Percentiles rank a stretch among this genome's conserved stretches.
These are phyloP conservation scores for Canavalia ensiformis DNA, from an alignment of 306 rosid genomes.

Conservation along the genomic window DNA sequence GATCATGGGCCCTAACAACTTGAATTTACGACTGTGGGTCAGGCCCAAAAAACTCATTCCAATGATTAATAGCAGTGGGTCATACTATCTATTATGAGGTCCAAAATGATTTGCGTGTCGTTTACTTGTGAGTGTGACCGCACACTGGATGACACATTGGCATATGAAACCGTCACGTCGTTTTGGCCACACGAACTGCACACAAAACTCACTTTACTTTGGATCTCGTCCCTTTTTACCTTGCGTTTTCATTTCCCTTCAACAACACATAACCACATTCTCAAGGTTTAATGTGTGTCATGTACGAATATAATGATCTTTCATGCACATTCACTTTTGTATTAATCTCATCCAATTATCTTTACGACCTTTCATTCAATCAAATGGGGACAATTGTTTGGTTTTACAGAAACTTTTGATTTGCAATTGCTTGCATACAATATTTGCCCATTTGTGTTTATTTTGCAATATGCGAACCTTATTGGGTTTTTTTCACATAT, in stretches of 20 bases:
- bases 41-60: no score
- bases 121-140: no score
- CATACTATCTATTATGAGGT: no score
- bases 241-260: not conserved
- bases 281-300: not conserved
- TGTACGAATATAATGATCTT: slow-evolving; percentile 15
- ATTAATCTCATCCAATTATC: not conserved
- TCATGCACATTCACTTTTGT: not conserved
- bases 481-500: not conserved
- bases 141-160: not conserved
- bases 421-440: not conserved
- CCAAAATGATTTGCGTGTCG: not conserved
- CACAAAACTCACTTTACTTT: not conserved
- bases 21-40: no score
- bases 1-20: no score
- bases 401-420: slow-evolving; percentile 4
- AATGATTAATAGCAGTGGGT: no score
- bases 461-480: not conserved
- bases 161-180: slow-evolving; percentile 18
- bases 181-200: not conserved
- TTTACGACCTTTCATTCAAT: not conserved
- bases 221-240: not conserved
- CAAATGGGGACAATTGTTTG: not conserved
- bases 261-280: not conserved
- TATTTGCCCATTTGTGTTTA: not conserved